These are phyloP conservation scores for Talaromyces sp. DNA, from an alignment of 2,329 filamentous ascomycete genomes.

Conservation along the genomic window DNA sequence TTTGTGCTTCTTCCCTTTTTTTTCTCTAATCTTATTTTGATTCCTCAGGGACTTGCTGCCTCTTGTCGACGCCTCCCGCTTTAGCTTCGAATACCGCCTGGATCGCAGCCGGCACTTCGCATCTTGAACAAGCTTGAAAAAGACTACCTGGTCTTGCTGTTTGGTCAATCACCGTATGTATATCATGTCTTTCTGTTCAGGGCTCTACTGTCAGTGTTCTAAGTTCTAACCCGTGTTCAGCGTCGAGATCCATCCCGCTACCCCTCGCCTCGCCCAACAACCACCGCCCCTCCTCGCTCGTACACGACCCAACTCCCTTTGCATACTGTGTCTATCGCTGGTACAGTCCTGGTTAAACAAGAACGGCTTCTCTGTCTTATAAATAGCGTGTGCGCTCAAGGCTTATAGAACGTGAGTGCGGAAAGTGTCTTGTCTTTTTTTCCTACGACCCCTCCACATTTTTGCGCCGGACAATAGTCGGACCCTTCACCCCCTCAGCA, in stretches of 20 bases:
- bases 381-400: neutral
- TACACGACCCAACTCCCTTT: neutral
- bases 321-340: neutral
- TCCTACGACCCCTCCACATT: neutral
- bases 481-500: neutral
- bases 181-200: neutral
- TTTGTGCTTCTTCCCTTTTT: neutral
- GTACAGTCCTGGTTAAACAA: neutral
- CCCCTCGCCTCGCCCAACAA: neutral
- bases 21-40: neutral
- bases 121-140: neutral
- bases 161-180: neutral
- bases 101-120: neutral
- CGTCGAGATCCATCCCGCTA: neutral
- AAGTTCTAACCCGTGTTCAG: neutral
- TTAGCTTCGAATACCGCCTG: neutral
- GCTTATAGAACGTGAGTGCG: neutral
- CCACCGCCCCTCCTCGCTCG: neutral
- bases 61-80: neutral
- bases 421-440: neutral
- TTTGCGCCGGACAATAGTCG: neutral
- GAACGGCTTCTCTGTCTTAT: neutral
- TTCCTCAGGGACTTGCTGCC: neutral
- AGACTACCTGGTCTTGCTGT: neutral
- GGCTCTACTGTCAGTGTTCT: neutral